Evolutionary conservation across 2,329 filamentous ascomycete species (phyloP).

Genomic region (Botryotinia globosa): DNA sequence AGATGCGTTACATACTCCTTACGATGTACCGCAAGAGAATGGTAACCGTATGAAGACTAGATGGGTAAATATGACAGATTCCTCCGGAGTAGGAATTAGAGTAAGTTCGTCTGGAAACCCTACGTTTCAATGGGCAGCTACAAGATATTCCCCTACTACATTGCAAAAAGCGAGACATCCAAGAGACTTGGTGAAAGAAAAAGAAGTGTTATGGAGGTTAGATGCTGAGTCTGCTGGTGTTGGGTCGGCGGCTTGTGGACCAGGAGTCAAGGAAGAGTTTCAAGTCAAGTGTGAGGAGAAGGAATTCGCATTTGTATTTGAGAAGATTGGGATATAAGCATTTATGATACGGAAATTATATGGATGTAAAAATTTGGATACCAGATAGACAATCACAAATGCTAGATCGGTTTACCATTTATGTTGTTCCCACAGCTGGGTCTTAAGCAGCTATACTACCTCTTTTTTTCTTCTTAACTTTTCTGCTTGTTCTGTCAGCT

Average conservation of each 20-base stretch:
- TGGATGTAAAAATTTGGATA: neutral
- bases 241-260: conserved; percentile 48
- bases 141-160: conserved; percentile 50
- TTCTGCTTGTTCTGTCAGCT: too few relatives aligned
- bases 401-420: neutral
- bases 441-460: neutral
- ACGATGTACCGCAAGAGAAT: conserved; percentile 60
- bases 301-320: conserved; percentile 19
- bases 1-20: conserved; percentile 54
- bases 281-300: conserved; percentile 19
- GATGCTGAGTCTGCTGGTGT: conserved; percentile 47
- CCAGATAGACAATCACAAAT: neutral
- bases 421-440: neutral
- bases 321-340: conserved; percentile 15
- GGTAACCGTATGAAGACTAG: conserved; percentile 25
- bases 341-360: too few relatives aligned
- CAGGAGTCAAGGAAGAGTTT: conserved; percentile 20
- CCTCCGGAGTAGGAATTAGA: conserved; percentile 2
- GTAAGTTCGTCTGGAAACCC: conserved; percentile 29
- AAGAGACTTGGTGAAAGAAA: conserved; percentile 54
- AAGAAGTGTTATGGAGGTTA: conserved; percentile 43
- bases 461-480: neutral
- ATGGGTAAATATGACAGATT: conserved; percentile 18
- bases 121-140: conserved; percentile 42
- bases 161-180: conserved; percentile 61